These are phyloP conservation scores for Gloeopeniophorella convolvens DNA, from an alignment of 768 basidiomycete genomes.

Conservation along the genomic window DNA sequence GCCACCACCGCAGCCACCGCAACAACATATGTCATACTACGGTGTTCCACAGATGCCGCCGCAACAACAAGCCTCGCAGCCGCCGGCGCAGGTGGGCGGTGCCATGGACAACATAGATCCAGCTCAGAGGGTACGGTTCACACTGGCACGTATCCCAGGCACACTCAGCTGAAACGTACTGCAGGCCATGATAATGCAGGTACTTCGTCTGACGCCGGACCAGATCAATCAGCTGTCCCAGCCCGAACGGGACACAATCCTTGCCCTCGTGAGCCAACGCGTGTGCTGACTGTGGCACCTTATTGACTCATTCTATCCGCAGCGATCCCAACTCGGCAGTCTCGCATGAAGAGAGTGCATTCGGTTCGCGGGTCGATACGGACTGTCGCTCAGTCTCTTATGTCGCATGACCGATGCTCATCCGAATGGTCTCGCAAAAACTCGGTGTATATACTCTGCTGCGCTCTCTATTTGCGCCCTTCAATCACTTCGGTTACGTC, in stretches of 20 bases:
- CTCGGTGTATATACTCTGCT: neutral
- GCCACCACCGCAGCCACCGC: constrained; percentile 29
- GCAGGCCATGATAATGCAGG: constrained; percentile 81
- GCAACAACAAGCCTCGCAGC: constrained; percentile 30
- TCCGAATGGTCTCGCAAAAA: too few species aligned
- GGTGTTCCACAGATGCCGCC: constrained; percentile 28
- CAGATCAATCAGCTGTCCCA: constrained; percentile 81
- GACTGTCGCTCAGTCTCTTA: too few species aligned
- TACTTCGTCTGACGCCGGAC: constrained; percentile 71
- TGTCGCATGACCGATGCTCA: too few species aligned
- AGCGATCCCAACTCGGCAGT: constrained; percentile 18
- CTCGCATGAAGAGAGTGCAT: too few species aligned
- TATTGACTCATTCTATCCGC: neutral
- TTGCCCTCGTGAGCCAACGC: constrained; percentile 16
- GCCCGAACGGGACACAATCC: constrained; percentile 70
- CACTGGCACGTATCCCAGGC: constrained; percentile 3
- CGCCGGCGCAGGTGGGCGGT: constrained; percentile 30
- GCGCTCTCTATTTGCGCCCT: neutral
- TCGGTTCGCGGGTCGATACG: too few species aligned
- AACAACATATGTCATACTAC: constrained; percentile 21
- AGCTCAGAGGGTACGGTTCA: constrained; percentile 17
- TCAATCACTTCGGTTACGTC: too few species aligned
- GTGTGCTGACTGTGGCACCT: neutral
- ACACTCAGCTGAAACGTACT: neutral
- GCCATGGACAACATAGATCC: constrained; percentile 17